Conservation (phyloP, 2,329 filamentous ascomycete species). For the Tolypocladium ophioglossoides region DNA sequence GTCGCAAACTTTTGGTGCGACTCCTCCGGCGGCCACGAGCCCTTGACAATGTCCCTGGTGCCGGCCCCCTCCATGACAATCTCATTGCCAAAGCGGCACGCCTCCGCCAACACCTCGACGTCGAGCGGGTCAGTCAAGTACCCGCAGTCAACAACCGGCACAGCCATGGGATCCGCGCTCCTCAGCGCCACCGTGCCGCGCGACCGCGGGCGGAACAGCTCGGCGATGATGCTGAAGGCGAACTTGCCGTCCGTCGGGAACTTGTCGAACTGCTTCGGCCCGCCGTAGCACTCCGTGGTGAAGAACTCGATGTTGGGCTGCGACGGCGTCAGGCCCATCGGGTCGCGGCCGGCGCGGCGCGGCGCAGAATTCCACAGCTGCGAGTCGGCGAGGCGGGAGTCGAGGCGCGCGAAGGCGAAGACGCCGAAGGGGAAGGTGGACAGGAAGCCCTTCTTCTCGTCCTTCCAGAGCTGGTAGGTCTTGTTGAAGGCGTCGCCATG, state of each 20-base stretch:
- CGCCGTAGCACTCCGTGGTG: conserved; percentile 50
- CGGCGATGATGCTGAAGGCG: conserved; percentile 46
- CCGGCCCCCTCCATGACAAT: conserved; percentile 46
- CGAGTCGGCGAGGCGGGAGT: conserved; percentile 44
- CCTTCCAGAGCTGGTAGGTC: conserved; percentile 44
- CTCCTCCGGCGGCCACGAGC: conserved; percentile 43
- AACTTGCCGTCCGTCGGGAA: conserved; percentile 42
- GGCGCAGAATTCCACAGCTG: conserved; percentile 42
- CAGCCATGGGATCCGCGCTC: conserved; percentile 33
- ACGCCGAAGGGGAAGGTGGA: conserved; percentile 53
- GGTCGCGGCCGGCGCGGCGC: conserved; percentile 41
- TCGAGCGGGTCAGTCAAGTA: conserved; percentile 49
- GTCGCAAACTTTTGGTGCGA: conserved; percentile 41
- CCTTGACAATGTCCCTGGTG: conserved; percentile 48
- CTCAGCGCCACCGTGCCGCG: conserved; percentile 43
- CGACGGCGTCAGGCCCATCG: conserved; percentile 45
- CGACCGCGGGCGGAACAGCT: conserved; percentile 47
- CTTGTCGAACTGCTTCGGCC: conserved; percentile 45
- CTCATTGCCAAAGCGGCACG: conserved; percentile 47
- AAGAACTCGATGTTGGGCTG: conserved; percentile 56
- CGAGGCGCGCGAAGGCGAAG: conserved; percentile 51
- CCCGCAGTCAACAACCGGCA: conserved; percentile 47
- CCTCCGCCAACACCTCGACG: conserved; percentile 47
- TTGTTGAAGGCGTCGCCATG: conserved; percentile 39
- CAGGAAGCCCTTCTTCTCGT: conserved; percentile 45